A percentile compares a stretch with the other conserved stretches of the same genome.
Conservation (phyloP, 345 rosid species). For the Eucalyptus coolabah region DNA sequence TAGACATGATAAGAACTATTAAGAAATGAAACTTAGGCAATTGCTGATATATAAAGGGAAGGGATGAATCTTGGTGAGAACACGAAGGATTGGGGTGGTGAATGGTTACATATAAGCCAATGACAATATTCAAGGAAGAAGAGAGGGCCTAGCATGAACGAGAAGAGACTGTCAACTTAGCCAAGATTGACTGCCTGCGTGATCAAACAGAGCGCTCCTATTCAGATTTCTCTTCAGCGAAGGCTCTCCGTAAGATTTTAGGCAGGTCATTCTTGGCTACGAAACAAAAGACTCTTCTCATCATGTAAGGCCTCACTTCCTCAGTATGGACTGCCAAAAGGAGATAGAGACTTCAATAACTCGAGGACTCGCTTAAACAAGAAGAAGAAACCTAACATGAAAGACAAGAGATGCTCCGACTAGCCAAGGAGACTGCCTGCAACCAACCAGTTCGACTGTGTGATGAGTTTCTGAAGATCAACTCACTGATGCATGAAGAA, state of each 20-base stretch:
- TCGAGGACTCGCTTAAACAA: not conserved
- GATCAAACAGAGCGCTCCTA: not conserved
- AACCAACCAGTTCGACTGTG: not conserved
- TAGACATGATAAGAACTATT: not conserved
- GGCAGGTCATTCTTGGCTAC: not conserved
- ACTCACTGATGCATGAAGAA: not conserved
- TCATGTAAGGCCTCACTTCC: slow-evolving; percentile 18
- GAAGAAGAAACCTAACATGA: slow-evolving; percentile 15
- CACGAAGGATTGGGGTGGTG: not conserved
- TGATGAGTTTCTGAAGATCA: not conserved
- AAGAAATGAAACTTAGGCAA: not conserved
- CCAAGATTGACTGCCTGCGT: not conserved
- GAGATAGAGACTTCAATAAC: not conserved
- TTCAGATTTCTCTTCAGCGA: not conserved
- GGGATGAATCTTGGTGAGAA: not conserved
- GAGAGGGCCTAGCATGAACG: not conserved
- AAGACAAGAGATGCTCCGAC: slow-evolving; percentile 5
- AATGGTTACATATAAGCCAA: not conserved
- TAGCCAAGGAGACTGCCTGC: slow-evolving; percentile 32
- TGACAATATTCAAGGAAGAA: not conserved
- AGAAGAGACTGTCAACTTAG: not conserved
- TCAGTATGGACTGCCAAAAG: not conserved
- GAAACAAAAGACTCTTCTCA: not conserved
- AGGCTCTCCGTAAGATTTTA: not conserved
- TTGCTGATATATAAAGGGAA: not conserved